Evolutionary conservation across 176 grass and related monocot species (phyloP), one percentile per base, ranked within the genome.

Genomic region (Elaeis guineensis): DNA sequence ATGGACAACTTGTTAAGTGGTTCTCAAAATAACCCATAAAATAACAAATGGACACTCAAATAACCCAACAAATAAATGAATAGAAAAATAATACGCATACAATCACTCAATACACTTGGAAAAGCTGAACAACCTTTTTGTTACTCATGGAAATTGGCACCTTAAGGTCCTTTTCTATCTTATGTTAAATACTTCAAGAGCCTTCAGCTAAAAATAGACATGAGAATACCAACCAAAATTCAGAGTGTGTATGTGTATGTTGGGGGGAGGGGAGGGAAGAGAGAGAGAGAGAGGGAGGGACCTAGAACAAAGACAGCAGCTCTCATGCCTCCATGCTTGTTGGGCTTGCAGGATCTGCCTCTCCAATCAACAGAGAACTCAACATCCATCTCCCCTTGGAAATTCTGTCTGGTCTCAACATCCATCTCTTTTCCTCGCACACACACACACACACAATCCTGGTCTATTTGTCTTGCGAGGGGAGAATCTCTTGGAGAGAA

Each of bases 271-370:
- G 21, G 88, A 15, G 65, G 26, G 65, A 51, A 75, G 44, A 57
- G 58, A 44, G 17, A 49, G 19, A 74, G 26, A 65, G 59, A 75
- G 44, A 51, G 58, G 25, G 17, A 54, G 21, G 51, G 21, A 90
- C 91, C 92, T 75, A 97, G 76, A 55, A 97, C 87, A 80, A 97
- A 97, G 65, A 76, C 74, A 58, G 87, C 83, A 85, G 92, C 78
- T 75, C 83, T 85, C 83, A 88, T 97, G 80, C 78, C 84, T 14
- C 92, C 92, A 66, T 88, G 87, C 18, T 86, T 75, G 54, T 22
- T 24, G 4, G 78, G 62, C 44, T 62, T 63, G 87, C 92, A 90
- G 16, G 83, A 78, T 39, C 74, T 85, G 55, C 92, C 87, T 57
- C 80, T 83, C 80, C 87, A 91, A 59, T 97, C 83, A 28, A 96